These are phyloP conservation scores for Crotalaria pallida DNA, from an alignment of 306 rosid species.

Conservation along the genomic window DNA sequence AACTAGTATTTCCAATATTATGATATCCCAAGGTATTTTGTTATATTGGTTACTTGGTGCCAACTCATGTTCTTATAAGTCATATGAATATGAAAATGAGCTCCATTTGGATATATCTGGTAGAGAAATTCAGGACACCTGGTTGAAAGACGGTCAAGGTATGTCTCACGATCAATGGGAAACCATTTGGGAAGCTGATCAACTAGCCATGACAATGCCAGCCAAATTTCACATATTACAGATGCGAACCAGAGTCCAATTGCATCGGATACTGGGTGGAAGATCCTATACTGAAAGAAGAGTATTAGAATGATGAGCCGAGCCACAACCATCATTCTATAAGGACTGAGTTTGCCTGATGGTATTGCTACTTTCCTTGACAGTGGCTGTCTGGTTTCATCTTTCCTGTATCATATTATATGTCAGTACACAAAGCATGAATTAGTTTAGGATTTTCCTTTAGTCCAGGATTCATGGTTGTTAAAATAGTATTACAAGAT, in stretches of 20 bases:
- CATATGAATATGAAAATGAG: not conserved
- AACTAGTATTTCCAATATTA: too few species aligned
- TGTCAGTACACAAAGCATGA: not conserved
- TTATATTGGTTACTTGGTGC: not conserved
- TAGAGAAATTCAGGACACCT: slow-evolving; percentile 39
- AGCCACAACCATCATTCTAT: slow-evolving; percentile 78
- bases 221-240: slow-evolving; percentile 87
- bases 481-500: not conserved
- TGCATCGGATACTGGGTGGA: slow-evolving; percentile 85
- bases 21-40: not conserved
- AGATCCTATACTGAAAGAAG: slow-evolving; percentile 68
- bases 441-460: not conserved
- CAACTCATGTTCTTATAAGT: not conserved
- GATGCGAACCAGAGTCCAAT: slow-evolving; percentile 86
- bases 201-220: slow-evolving; percentile 83
- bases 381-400: slow-evolving; percentile 85
- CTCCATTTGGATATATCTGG: not conserved
- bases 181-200: slow-evolving; percentile 98
- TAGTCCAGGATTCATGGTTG: not conserved
- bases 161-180: slow-evolving; percentile 92
- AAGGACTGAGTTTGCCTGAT: slow-evolving; percentile 84
- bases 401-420: slow-evolving; percentile 55
- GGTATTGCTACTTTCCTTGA: slow-evolving; percentile 94
- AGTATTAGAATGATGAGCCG: slow-evolving; percentile 59
- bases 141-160: slow-evolving; percentile 87